phyloP scores from a whole-genome alignment of 2,329 filamentous ascomycete genomes.

The Stachybotrys echinatus region DNA sequence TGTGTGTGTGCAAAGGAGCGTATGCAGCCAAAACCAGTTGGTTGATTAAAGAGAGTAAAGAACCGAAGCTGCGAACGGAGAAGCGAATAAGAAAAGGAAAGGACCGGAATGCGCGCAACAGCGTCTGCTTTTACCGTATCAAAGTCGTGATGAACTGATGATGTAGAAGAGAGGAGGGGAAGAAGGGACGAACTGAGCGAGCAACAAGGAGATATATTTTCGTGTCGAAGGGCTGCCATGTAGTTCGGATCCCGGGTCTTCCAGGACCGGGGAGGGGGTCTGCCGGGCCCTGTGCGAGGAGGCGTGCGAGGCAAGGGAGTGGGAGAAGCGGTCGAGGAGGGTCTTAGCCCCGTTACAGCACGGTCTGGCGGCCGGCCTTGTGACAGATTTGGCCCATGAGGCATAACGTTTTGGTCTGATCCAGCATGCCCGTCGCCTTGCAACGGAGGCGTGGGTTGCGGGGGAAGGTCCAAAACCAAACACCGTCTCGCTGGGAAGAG shows the following conservation, averaged over 20 bases:
- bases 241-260: slow-evolving; percentile 3
- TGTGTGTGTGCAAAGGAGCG: slow-evolving; percentile 36
- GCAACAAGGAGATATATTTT: background rate
- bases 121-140: slow-evolving; percentile 12
- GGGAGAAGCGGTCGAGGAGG: slow-evolving; percentile 9
- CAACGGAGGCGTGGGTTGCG: background rate
- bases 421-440: background rate
- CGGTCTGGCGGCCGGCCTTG: slow-evolving; percentile 6
- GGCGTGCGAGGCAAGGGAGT: background rate
- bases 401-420: slow-evolving; percentile 15
- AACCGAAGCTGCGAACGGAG: slow-evolving; percentile 33
- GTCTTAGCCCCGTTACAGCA: slow-evolving; percentile 22
- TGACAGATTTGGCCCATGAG: slow-evolving; percentile 10
- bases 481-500: background rate
- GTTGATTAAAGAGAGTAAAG: slow-evolving; percentile 30
- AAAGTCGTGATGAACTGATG: slow-evolving; percentile 5
- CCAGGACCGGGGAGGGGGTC: slow-evolving; percentile 5
- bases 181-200: slow-evolving; percentile 15
- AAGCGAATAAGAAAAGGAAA: slow-evolving; percentile 23
- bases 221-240: background rate
- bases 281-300: background rate
- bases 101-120: slow-evolving; percentile 19
- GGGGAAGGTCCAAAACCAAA: background rate
- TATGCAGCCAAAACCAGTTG: slow-evolving; percentile 54
- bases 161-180: slow-evolving; percentile 6